These are phyloP conservation scores for Xylariaceae sp. DNA, from an alignment of 2,329 filamentous ascomycete genomes.

Conservation along the genomic window DNA sequence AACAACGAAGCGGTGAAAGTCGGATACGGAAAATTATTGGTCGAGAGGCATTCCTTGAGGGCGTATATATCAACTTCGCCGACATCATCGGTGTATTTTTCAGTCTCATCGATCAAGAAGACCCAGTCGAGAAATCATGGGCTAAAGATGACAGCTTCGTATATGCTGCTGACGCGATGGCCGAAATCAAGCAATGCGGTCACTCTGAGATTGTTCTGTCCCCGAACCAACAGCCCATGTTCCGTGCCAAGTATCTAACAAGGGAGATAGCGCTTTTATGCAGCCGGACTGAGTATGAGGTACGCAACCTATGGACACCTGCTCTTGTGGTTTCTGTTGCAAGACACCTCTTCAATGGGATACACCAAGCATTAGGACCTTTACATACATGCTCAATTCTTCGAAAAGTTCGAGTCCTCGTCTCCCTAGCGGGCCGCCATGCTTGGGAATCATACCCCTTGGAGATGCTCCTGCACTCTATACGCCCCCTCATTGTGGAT, in stretches of 20 bases:
- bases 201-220: conserved; percentile 69
- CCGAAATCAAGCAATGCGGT: conserved; percentile 69
- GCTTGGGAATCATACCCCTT: conserved; percentile 80
- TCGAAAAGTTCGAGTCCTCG: conserved; percentile 79
- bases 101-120: conserved; percentile 76
- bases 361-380: conserved; percentile 82
- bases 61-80: conserved; percentile 71
- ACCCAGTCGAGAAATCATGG: conserved; percentile 70
- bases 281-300: conserved; percentile 67
- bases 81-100: conserved; percentile 78
- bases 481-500: conserved; percentile 78
- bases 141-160: conserved; percentile 59
- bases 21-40: conserved; percentile 72
- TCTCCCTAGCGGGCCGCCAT: conserved; percentile 74
- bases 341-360: conserved; percentile 76
- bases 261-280: conserved; percentile 80
- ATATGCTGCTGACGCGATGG: conserved; percentile 65
- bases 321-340: conserved; percentile 73
- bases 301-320: conserved; percentile 72
- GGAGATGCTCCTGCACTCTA: conserved; percentile 84
- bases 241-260: conserved; percentile 75
- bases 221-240: conserved; percentile 82
- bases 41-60: conserved; percentile 61
- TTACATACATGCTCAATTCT: conserved; percentile 85
- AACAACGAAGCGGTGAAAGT: conserved; percentile 62